Conservation (phyloP, 306 rosid genomes). For the Ceratonia siliqua region DNA sequence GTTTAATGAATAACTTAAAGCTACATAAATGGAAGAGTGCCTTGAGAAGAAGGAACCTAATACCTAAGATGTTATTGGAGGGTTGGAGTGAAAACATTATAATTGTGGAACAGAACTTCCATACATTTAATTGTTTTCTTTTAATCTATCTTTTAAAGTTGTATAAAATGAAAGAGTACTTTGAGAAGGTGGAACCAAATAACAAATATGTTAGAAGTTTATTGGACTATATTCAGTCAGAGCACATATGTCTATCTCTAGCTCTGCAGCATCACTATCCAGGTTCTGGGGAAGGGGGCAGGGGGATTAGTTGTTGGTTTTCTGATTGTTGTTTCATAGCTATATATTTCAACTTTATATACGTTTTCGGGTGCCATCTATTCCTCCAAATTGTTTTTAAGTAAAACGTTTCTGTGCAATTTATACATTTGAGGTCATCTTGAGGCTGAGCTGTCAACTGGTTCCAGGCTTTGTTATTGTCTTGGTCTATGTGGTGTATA, state of each 20-base stretch:
- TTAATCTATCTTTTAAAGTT: not conserved
- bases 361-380: not conserved
- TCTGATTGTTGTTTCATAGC: no score
- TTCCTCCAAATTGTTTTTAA: not conserved
- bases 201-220: not conserved
- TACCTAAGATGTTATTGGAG: not conserved
- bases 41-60: conserved; percentile 8
- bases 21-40: not conserved
- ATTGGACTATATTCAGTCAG: not conserved
- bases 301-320: not conserved
- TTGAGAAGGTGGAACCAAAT: not conserved
- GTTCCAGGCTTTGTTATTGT: not conserved
- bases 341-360: not conserved
- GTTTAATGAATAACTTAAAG: conserved; percentile 1
- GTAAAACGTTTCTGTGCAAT: not conserved
- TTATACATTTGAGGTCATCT: not conserved
- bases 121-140: not conserved
- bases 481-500: not conserved
- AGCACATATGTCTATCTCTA: no score
- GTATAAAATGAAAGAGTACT: not conserved
- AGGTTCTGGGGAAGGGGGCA: not conserved
- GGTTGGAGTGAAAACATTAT: not conserved
- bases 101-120: not conserved
- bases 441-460: not conserved
- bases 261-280: not conserved